Base-by-base conservation (phyloP, 2,329 filamentous ascomycete genomes). In the Orbilia javanica region DNA sequence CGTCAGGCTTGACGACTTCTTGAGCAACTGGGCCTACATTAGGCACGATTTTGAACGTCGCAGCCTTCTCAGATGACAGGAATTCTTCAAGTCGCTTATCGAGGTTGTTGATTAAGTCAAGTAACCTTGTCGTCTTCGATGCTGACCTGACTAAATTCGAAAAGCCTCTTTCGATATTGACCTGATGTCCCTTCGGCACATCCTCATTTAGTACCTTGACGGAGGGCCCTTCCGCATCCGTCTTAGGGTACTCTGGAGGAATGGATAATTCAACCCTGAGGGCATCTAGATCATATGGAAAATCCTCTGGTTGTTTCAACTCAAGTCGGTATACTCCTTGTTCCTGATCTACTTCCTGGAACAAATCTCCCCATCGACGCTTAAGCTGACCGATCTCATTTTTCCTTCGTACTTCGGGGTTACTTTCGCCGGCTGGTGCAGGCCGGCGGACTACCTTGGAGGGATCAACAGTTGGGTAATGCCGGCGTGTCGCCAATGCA, bases 131-230 rank as follows among this genome's bases (percentile, higher is more conserved):
- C 10, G 69, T 75, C 27, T 70, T 55, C 10, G 63, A 68, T 15
- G 70, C 65, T 20, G 71, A 63, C 63, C 31, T 79, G 15, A 29
- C 69, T 39, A 79, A 50, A 44, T 53, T 80, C 13, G 64, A 55
- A 66, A 81, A 81, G 0, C 80, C 80, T 57, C 66, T 46, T 69
- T 81, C 78, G 36, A 81, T 79, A 66, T 81, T 81, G 15, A 78
- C 57, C 29, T 75, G 69, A 57, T 79, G 79, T 3, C 80, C 79
- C 15, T 75, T 52, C 5, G 80, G 80, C 29, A 81, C 80, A 66
- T 80, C 79, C 15, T 79, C 71, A 39, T 81, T 81, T 2, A 80
- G 64, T 4, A 81, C 79, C 36, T 72, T 73, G 39, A 81, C 70
- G 6, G 72, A 65, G 27, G 79, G 78, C 42, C 53, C 53, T 27